Evolutionary conservation across 2,329 filamentous ascomycete species (phyloP), one percentile per base, ranked within the genome.

Genomic region (Calonectria naviculata): DNA sequence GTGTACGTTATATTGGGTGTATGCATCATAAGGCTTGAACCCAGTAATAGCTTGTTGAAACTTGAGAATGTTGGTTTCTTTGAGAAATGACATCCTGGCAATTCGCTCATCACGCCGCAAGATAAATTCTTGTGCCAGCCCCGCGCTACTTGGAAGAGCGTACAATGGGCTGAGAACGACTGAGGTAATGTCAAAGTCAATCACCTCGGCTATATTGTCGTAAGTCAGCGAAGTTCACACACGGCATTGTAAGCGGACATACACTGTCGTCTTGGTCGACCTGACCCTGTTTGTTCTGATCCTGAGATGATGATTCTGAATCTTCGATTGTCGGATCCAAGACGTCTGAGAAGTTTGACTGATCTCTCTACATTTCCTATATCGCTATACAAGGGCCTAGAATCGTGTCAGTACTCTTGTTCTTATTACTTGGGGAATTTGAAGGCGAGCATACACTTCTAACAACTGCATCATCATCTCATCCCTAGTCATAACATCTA

Each of bases 21-120:
- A 80, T 19, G 67, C 73, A 5, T 74, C 77, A 71, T 75, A 82
- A 0, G 76, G 75, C 54, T 81, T 82, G 68, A 79, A 83, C 0
- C 81, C 80, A 7, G 79, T 83, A 12, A 82, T 63, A 4, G 78
- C 81, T 54, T 83, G 81, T 38, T 83, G 81, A 24, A 83, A 82
- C 52, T 76, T 79, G 2, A 82, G 65, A 24, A 79, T 71, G 38
- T 81, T 76, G 17, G 75, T 76, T 24, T 74, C 71, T 7, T 73
- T 70, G 1, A 67, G 73, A 21, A 83, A 83, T 1, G 75, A 65
- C 19, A 83, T 69, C 19, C 76, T 75, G 26, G 80, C 80, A 26
- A 81, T 80, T 41, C 79, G 74, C 60, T 82, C 80, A 24, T 82
- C 79, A 13, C 79, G 74, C 2, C 74, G 65, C 24, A 82, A 66